Percentiles rank a stretch among this genome's conserved stretches.
phyloP scores from a whole-genome alignment of 768 basidiomycete species.

The Pluteus cervinus region DNA sequence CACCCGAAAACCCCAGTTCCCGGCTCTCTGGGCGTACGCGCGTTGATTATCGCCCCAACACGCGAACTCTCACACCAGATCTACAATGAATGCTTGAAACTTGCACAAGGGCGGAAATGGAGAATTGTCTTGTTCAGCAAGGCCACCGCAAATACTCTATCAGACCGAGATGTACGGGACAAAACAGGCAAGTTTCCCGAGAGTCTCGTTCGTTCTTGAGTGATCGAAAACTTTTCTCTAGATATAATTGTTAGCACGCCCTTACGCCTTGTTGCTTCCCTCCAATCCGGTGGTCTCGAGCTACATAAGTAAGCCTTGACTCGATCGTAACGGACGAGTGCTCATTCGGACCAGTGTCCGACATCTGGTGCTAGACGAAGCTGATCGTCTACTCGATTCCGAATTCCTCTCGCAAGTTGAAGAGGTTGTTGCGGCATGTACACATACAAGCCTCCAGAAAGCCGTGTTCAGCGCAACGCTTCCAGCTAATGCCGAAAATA shows the following conservation, averaged over 20 bases:
- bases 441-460: slow-evolving; percentile 65
- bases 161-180: slow-evolving; percentile 63
- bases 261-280: slow-evolving; percentile 74
- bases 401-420: slow-evolving; percentile 88
- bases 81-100: slow-evolving; percentile 80
- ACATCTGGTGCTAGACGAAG: slow-evolving; percentile 85
- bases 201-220: slow-evolving; percentile 3
- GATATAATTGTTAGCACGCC: slow-evolving; percentile 94
- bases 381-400: slow-evolving; percentile 82
- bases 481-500: slow-evolving; percentile 80
- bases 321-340: neutral
- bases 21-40: slow-evolving; percentile 62
- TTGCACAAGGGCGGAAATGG: slow-evolving; percentile 81
- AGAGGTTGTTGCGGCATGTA: slow-evolving; percentile 80
- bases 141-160: slow-evolving; percentile 78
- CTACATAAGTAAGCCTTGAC: slow-evolving; percentile 58
- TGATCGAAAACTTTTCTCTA: slow-evolving; percentile 21
- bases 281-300: slow-evolving; percentile 62
- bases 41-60: slow-evolving; percentile 84
- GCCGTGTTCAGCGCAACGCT: slow-evolving; percentile 94
- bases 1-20: too few relatives aligned
- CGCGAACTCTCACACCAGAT: slow-evolving; percentile 97
- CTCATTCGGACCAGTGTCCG: slow-evolving; percentile 55
- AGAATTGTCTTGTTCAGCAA: slow-evolving; percentile 79
- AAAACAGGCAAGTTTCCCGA: slow-evolving; percentile 61